A percentile compares a stretch with the other conserved stretches of the same genome.
phyloP scores from a whole-genome alignment of 164 flowering plant genomes.

The Brasenia schreberi region DNA sequence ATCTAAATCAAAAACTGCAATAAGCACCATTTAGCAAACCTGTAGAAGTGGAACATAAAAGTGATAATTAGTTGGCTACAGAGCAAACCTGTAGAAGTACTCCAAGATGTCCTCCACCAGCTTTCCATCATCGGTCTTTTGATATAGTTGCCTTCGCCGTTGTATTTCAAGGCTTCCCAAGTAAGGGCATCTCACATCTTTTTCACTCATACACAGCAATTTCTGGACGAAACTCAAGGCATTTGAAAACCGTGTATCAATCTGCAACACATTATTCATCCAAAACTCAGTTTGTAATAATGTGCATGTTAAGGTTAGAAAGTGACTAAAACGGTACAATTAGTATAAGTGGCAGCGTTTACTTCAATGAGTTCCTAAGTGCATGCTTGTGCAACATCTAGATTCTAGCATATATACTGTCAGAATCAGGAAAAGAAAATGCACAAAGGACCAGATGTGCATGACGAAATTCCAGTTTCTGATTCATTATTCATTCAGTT shows the following conservation, averaged over 20 bases:
- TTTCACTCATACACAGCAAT: conserved; percentile 22
- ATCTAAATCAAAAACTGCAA: too few species aligned
- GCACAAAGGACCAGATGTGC: too few species aligned
- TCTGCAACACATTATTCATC: conserved; percentile 39
- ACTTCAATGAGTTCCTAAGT: too few species aligned
- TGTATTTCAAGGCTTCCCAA: conserved; percentile 82
- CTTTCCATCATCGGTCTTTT: conserved; percentile 38
- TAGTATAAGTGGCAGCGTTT: too few species aligned
- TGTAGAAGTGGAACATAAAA: not conserved
- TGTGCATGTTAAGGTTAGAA: too few species aligned
- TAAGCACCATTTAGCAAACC: not conserved
- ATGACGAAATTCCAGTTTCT: too few species aligned
- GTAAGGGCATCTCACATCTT: conserved; percentile 45
- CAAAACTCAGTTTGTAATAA: too few species aligned
- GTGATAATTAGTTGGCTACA: not conserved
- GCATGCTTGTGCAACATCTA: too few species aligned
- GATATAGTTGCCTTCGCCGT: conserved; percentile 44
- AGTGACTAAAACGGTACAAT: too few species aligned
- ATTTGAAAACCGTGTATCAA: conserved; percentile 47
- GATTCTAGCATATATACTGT: too few species aligned
- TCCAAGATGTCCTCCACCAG: conserved; percentile 39
- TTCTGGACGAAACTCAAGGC: conserved; percentile 46
- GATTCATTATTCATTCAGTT: too few species aligned
- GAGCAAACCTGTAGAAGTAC: conserved; percentile 51
- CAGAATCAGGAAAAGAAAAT: too few species aligned